phyloP scores from a whole-genome alignment of 768 basidiomycete species.

The Tephrocybe sp. region DNA sequence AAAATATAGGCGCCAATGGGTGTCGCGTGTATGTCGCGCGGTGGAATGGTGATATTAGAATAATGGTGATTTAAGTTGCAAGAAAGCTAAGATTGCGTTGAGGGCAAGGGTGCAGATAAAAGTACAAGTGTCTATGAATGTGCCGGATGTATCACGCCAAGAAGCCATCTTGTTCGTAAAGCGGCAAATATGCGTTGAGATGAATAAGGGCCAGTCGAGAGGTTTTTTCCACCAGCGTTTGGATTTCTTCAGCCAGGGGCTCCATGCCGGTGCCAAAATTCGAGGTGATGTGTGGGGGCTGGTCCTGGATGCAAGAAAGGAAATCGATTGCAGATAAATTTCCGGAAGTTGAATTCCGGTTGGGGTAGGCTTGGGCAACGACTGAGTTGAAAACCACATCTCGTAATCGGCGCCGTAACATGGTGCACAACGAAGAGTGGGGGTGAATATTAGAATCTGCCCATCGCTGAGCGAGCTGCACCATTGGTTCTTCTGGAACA shows the following conservation, averaged over 20 bases:
- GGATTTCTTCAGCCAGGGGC: slow-evolving; percentile 68
- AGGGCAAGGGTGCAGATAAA: background rate
- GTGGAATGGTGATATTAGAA: background rate
- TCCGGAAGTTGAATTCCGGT: slow-evolving; percentile 34
- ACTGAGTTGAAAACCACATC: slow-evolving; percentile 65
- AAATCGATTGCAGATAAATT: slow-evolving; percentile 28
- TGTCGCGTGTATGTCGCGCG: slow-evolving; percentile 1
- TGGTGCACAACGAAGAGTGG: slow-evolving; percentile 54
- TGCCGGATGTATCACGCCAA: slow-evolving; percentile 21
- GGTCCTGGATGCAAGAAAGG: slow-evolving; percentile 16
- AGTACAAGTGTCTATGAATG: slow-evolving; percentile 6
- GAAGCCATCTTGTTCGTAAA: slow-evolving; percentile 73
- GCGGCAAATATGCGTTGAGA: slow-evolving; percentile 70
- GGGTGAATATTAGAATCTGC: slow-evolving; percentile 63
- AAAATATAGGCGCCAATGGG: slow-evolving; percentile 17
- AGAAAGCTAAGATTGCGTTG: background rate
- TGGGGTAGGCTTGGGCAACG: slow-evolving; percentile 50
- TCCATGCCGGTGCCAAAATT: slow-evolving; percentile 63
- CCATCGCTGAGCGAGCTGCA: slow-evolving; percentile 71
- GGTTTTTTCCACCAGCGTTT: slow-evolving; percentile 67
- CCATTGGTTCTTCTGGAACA: slow-evolving; percentile 49
- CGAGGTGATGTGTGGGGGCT: slow-evolving; percentile 16
- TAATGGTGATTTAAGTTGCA: background rate
- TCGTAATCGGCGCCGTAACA: slow-evolving; percentile 64
- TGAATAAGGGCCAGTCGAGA: slow-evolving; percentile 74